Evolutionary conservation across 2,329 filamentous ascomycete species (phyloP).

Genomic region (Beauveria caledonica): DNA sequence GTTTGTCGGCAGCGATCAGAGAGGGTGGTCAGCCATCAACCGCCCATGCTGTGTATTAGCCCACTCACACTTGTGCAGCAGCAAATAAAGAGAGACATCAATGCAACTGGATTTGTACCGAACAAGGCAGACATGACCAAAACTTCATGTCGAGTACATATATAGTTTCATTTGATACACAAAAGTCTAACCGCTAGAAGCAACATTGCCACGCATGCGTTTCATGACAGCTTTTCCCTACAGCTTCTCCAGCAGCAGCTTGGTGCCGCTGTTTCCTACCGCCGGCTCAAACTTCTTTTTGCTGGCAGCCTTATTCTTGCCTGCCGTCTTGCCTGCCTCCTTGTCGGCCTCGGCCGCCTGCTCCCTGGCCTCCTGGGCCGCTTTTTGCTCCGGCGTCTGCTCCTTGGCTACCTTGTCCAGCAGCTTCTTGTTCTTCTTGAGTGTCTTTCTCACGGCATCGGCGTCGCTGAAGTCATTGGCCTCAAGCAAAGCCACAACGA

Average conservation of each 20-base stretch:
- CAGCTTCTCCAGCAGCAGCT: slow-evolving; percentile 52
- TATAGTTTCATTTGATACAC: slow-evolving; percentile 4
- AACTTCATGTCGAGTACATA: slow-evolving; percentile 3
- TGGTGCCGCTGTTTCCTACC: slow-evolving; percentile 54
- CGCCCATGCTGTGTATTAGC: slow-evolving; percentile 2
- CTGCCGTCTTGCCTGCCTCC: slow-evolving; percentile 33
- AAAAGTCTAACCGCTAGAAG: slow-evolving; percentile 5
- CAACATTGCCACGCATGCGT: background rate
- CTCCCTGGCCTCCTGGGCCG: slow-evolving; percentile 40
- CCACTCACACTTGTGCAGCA: background rate
- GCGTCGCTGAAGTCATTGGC: slow-evolving; percentile 60
- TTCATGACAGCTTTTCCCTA: slow-evolving; percentile 17
- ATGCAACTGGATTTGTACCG: background rate
- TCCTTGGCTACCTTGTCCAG: slow-evolving; percentile 59
- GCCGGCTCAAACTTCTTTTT: slow-evolving; percentile 36
- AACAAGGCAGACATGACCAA: background rate
- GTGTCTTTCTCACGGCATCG: slow-evolving; percentile 56
- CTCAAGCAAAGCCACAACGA: slow-evolving; percentile 75
- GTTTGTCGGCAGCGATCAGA: background rate
- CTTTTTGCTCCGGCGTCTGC: slow-evolving; percentile 46
- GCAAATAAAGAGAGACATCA: background rate
- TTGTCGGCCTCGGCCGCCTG: slow-evolving; percentile 37
- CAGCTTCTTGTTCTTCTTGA: slow-evolving; percentile 66
- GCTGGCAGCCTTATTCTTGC: slow-evolving; percentile 22
- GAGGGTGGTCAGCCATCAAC: slow-evolving; percentile 1